These are phyloP conservation scores for Mycena indigotica DNA, from an alignment of 768 basidiomycete genomes.

Conservation along the genomic window DNA sequence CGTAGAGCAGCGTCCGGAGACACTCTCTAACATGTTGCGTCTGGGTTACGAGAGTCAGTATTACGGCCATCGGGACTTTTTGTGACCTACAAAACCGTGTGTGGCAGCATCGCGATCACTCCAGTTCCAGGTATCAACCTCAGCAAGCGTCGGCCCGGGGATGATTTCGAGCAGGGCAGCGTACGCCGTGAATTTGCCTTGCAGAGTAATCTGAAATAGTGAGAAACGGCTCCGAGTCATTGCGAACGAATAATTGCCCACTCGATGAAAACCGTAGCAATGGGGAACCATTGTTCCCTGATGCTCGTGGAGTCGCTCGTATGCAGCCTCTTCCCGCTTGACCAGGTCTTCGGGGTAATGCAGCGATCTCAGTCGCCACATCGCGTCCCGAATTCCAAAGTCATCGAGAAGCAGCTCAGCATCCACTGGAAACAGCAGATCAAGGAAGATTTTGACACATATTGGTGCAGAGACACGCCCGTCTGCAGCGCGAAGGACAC, in stretches of 20 bases:
- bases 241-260: no score
- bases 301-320: neutral
- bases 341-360: neutral
- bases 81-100: neutral
- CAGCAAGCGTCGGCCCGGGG: neutral
- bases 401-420: neutral
- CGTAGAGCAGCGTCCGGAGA: neutral
- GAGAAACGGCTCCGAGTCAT: neutral
- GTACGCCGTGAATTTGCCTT: neutral
- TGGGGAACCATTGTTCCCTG: neutral
- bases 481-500: neutral
- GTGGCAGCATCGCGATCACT: neutral
- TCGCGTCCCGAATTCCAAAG: neutral
- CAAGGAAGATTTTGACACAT: neutral
- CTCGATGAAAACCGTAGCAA: slow-evolving; percentile 3
- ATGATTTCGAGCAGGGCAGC: neutral
- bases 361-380: neutral
- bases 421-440: neutral
- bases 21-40: neutral
- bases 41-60: neutral
- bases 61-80: neutral
- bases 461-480: neutral
- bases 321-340: neutral
- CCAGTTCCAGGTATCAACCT: neutral
- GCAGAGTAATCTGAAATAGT: neutral